phyloP scores from a whole-genome alignment of 768 basidiomycete species.

The Pulveroboletus sp. region DNA sequence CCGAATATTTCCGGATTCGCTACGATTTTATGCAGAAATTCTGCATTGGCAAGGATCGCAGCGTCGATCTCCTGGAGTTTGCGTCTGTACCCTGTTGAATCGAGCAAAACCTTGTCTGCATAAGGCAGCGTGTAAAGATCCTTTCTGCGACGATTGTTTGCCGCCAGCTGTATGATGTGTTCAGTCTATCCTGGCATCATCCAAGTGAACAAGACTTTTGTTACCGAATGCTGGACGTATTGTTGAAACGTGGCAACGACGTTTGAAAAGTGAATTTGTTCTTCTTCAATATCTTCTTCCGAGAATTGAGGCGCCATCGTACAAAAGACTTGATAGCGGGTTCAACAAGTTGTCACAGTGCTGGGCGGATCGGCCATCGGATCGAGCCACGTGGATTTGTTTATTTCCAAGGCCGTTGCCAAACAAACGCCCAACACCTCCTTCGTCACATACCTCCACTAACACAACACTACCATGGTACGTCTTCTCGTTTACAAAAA shows the following conservation, averaged over 20 bases:
- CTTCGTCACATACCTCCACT: not conserved
- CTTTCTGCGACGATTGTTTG: conserved; percentile 68
- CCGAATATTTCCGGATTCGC: conserved; percentile 82
- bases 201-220: not conserved
- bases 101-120: conserved; percentile 68
- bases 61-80: conserved; percentile 80
- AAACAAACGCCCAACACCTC: conserved; percentile 16
- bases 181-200: no score
- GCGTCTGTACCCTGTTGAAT: conserved; percentile 66
- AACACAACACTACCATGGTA: conserved; percentile 15
- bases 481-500: not conserved
- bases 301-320: conserved; percentile 29
- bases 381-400: conserved; percentile 20
- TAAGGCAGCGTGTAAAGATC: conserved; percentile 70
- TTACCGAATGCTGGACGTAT: conserved; percentile 67
- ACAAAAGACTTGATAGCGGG: not conserved
- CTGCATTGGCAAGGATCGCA: conserved; percentile 76
- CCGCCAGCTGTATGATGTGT: conserved; percentile 41
- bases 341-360: no score
- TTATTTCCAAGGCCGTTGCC: conserved; percentile 25
- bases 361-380: not conserved
- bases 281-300: conserved; percentile 44
- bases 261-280: conserved; percentile 70
- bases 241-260: conserved; percentile 73
- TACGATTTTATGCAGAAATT: conserved; percentile 73